Base-by-base conservation (phyloP, 1,284 basidiomycete genomes). In the Apiotrichum gamsii region DNA sequence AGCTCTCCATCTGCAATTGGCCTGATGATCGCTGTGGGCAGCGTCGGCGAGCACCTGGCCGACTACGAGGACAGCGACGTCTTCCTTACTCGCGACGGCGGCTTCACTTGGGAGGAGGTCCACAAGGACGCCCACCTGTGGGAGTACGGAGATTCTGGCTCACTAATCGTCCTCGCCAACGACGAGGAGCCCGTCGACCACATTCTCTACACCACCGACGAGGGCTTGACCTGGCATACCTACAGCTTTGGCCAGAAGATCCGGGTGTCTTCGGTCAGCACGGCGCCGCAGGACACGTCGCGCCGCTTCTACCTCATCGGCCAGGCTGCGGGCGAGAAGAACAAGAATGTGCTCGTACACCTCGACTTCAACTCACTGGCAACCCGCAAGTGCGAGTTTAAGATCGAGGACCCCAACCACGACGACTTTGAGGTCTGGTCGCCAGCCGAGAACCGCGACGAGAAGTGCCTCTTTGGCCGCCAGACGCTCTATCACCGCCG, bases 61-160 rank as follows among this genome's bases (percentile, higher is more conserved):
- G 76, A 82, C 0, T 98, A 98, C 72, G 79, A 77, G 3, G 86
- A 96, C 35, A 85, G 84, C 54, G 94, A 97, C 70, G 95, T 91
- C 0, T 98, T 97, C 82, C 78, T 98, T 32, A 91, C 88, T 37
- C 86, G 94, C 3, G 90, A 99, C 62, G 95, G 84, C 5, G 95
- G 94, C 8, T 96, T 96, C 73, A 90, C 88, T 0, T 99, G 94
- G 94, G 83, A 95, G 66, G 94, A 98, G 73, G 86, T 99, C 3
- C 90, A 91, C 75, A 98, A 98, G 69, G 93, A 95, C 60, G 93
- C 95, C 0, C 87, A 97, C 67, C 78, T 95, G 43, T 99, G 91
- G 90, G 91, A 95, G 65, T 97, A 91, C 63, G 94, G 94, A 30
- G 95, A 98, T 73, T 94, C 90, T 2, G 94, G 95, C 8, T 90